Percentiles rank a stretch among this genome's conserved stretches.
Conservation (phyloP, 495 filamentous ascomycete genomes). For the Penicillium robsamsonii region DNA sequence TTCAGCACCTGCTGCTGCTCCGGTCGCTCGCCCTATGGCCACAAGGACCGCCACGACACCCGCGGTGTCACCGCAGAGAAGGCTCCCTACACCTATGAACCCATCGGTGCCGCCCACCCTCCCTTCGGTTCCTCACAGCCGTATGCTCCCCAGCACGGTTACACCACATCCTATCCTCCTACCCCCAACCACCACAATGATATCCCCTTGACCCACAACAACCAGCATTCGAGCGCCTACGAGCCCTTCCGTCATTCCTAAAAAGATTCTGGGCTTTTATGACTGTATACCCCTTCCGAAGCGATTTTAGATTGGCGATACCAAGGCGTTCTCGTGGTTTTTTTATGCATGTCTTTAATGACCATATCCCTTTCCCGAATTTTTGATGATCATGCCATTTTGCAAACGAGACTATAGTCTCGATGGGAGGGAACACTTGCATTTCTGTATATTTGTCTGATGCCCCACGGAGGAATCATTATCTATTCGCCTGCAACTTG, state of each 20-base stretch:
- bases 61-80: slow-evolving; percentile 44
- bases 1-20: slow-evolving; percentile 89
- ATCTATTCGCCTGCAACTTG: neutral
- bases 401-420: slow-evolving; percentile 2
- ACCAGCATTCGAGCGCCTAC: slow-evolving; percentile 35
- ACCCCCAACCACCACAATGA: slow-evolving; percentile 21
- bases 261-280: slow-evolving; percentile 4
- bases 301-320: slow-evolving; percentile 29
- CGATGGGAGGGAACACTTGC: neutral
- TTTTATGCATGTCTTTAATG: slow-evolving; percentile 13
- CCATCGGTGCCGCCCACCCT: slow-evolving; percentile 34
- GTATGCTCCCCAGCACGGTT: slow-evolving; percentile 12
- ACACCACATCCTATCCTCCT: slow-evolving; percentile 34
- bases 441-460: slow-evolving; percentile 1
- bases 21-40: slow-evolving; percentile 51
- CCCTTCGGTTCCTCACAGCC: slow-evolving; percentile 21
- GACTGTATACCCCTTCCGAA: slow-evolving; percentile 14
- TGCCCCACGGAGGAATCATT: neutral
- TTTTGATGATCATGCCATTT: slow-evolving; percentile 16
- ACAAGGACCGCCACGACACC: slow-evolving; percentile 28
- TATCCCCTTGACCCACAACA: slow-evolving; percentile 24
- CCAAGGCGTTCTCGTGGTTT: slow-evolving; percentile 23
- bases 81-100: slow-evolving; percentile 53
- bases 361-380: slow-evolving; percentile 7
- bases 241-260: slow-evolving; percentile 49